A percentile compares a stretch with the other conserved stretches of the same genome.
Evolutionary conservation across 352 stramenopile species (phyloP).

Genomic region (Globisporangium orthogonon): DNA sequence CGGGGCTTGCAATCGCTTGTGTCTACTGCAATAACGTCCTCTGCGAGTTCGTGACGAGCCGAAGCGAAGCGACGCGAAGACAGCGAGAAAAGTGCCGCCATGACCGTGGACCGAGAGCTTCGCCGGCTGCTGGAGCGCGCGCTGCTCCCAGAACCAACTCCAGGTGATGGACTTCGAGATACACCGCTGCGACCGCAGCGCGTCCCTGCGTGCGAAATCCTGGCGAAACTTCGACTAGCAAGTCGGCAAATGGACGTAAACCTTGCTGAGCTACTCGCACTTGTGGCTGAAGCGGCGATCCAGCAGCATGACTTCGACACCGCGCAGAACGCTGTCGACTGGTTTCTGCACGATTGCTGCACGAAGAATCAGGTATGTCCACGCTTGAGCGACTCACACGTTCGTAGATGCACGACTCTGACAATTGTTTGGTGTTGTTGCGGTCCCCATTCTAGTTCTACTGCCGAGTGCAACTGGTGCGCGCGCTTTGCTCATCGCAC

Average conservation of each 20-base stretch:
- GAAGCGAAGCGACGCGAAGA: not conserved
- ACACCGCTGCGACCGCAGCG: slow-evolving; percentile 1
- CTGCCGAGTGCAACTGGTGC: slow-evolving; percentile 80
- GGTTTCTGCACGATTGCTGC: slow-evolving; percentile 60
- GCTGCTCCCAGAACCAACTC: slow-evolving; percentile 22
- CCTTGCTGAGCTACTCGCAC: slow-evolving; percentile 67
- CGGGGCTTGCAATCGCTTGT: not conserved
- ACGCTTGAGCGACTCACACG: no score
- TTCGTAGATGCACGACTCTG: not conserved
- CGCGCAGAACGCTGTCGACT: slow-evolving; percentile 43
- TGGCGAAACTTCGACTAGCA: slow-evolving; percentile 22
- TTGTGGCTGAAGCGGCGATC: slow-evolving; percentile 65
- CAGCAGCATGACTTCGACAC: slow-evolving; percentile 60
- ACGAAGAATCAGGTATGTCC: slow-evolving; percentile 71
- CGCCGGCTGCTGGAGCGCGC: slow-evolving; percentile 41
- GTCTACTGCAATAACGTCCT: no score
- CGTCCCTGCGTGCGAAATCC: slow-evolving; percentile 29
- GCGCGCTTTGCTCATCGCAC: slow-evolving; percentile 51
- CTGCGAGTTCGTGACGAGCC: no score
- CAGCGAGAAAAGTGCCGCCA: slow-evolving; percentile 4
- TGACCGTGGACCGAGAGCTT: slow-evolving; percentile 51
- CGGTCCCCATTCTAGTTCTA: slow-evolving; percentile 51
- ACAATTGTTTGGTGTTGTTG: no score
- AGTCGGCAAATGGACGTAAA: slow-evolving; percentile 36
- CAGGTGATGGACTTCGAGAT: not conserved